These are phyloP conservation scores for Myxozyma neotropica DNA, from an alignment of 805 yeast genomes.

Conservation along the genomic window DNA sequence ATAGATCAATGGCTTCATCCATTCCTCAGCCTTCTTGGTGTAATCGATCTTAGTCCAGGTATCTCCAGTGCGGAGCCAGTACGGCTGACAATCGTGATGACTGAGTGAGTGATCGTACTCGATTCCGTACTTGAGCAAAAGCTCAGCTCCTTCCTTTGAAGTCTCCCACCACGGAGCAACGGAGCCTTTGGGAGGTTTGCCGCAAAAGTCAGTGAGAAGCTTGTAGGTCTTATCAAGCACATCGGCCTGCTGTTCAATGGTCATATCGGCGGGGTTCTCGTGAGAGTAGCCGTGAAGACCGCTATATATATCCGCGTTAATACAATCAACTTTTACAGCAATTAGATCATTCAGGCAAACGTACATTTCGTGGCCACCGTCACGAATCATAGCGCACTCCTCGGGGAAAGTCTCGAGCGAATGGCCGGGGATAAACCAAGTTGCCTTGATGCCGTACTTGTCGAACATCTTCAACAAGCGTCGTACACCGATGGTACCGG, in stretches of 20 bases:
- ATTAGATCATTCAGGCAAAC: not conserved
- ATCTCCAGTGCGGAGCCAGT: slow-evolving; percentile 46
- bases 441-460: slow-evolving; percentile 45
- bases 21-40: slow-evolving; percentile 43
- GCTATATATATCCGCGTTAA: slow-evolving; percentile 12
- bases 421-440: slow-evolving; percentile 48
- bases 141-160: slow-evolving; percentile 42
- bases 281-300: slow-evolving; percentile 48
- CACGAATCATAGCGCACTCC: slow-evolving; percentile 44
- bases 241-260: slow-evolving; percentile 44
- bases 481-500: slow-evolving; percentile 46
- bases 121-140: slow-evolving; percentile 44
- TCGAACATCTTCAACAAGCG: slow-evolving; percentile 44
- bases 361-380: slow-evolving; percentile 44
- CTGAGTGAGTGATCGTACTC: slow-evolving; percentile 47
- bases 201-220: slow-evolving; percentile 43
- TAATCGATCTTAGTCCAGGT: slow-evolving; percentile 47
- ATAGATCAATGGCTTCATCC: slow-evolving; percentile 46
- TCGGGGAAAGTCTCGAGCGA: slow-evolving; percentile 48
- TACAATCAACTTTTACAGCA: too few relatives aligned
- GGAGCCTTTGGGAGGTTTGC: slow-evolving; percentile 45
- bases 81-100: slow-evolving; percentile 46
- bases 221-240: slow-evolving; percentile 44
- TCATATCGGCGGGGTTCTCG: slow-evolving; percentile 46
- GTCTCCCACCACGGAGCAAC: slow-evolving; percentile 50